Percentiles rank a stretch among this genome's conserved stretches.
Evolutionary conservation across 495 filamentous ascomycete species (phyloP).

Genomic region (Penicillium crystallinum): DNA sequence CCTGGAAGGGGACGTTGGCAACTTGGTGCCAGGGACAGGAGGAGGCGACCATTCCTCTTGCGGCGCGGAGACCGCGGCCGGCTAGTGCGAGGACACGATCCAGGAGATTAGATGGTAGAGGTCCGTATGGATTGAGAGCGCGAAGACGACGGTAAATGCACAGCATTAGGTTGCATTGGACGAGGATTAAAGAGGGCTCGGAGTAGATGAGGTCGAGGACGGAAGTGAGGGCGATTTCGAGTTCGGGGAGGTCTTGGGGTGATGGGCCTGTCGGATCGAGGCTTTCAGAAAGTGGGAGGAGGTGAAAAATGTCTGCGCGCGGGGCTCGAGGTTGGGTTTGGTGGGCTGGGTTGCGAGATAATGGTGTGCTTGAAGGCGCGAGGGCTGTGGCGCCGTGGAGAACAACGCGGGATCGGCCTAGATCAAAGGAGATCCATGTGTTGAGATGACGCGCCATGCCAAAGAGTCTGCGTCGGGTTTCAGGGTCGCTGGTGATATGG

Average conservation of each 20-base stretch:
- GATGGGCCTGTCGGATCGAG: slow-evolving; percentile 37
- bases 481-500: slow-evolving; percentile 22
- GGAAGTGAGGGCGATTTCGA: slow-evolving; percentile 33
- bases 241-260: slow-evolving; percentile 28
- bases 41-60: slow-evolving; percentile 32
- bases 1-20: slow-evolving; percentile 51
- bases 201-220: slow-evolving; percentile 36
- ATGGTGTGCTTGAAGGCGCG: slow-evolving; percentile 9
- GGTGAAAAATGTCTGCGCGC: slow-evolving; percentile 32
- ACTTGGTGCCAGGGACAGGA: slow-evolving; percentile 50
- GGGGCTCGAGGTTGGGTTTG: slow-evolving; percentile 9
- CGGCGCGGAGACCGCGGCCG: slow-evolving; percentile 32
- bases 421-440: slow-evolving; percentile 49
- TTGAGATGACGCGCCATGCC: slow-evolving; percentile 49
- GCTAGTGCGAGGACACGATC: slow-evolving; percentile 35
- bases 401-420: slow-evolving; percentile 46
- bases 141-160: slow-evolving; percentile 49
- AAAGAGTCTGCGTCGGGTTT: slow-evolving; percentile 41
- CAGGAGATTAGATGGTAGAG: slow-evolving; percentile 25
- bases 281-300: slow-evolving; percentile 42
- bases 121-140: slow-evolving; percentile 34
- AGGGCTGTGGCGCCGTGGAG: slow-evolving; percentile 38
- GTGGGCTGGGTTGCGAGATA: slow-evolving; percentile 17
- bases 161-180: slow-evolving; percentile 49
- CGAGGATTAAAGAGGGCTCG: slow-evolving; percentile 34